Conservation (phyloP, 441 rosid genomes). For the Hura crepitans region DNA sequence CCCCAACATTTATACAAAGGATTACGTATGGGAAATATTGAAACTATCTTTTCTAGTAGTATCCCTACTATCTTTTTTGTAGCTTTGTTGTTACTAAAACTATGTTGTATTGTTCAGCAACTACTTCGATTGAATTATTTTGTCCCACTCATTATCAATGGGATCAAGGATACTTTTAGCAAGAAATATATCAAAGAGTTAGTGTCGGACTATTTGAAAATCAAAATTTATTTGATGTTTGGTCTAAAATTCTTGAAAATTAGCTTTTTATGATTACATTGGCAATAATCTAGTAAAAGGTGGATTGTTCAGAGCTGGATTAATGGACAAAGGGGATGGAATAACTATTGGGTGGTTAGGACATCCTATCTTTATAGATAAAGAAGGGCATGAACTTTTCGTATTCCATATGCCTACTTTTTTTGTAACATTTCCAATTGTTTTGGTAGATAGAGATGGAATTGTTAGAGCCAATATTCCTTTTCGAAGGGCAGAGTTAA, state of each 20-base stretch:
- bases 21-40: no score
- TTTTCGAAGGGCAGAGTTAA: conserved; percentile 11
- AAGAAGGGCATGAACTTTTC: conserved; percentile 4
- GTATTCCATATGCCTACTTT: conserved; percentile 9
- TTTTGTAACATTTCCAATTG: conserved; percentile 1
- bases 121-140: no score
- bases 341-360: conserved; percentile 12
- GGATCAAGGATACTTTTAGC: no score
- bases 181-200: no score
- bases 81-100: no score
- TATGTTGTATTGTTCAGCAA: no score
- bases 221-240: no score
- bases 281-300: background rate
- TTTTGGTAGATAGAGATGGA: background rate
- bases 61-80: no score
- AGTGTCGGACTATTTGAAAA: no score
- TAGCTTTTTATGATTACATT: background rate
- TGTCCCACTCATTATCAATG: no score
- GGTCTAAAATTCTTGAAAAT: background rate
- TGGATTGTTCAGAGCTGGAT: conserved; percentile 8
- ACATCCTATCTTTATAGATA: conserved; percentile 3
- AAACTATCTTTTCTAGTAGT: no score
- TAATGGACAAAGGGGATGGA: conserved; percentile 5
- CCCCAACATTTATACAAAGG: no score
- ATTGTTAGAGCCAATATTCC: conserved; percentile 21